A percentile compares a stretch with the other conserved stretches of the same genome.
phyloP scores from a whole-genome alignment of 208 protist species.

The Acanthamoeba castellanii region DNA sequence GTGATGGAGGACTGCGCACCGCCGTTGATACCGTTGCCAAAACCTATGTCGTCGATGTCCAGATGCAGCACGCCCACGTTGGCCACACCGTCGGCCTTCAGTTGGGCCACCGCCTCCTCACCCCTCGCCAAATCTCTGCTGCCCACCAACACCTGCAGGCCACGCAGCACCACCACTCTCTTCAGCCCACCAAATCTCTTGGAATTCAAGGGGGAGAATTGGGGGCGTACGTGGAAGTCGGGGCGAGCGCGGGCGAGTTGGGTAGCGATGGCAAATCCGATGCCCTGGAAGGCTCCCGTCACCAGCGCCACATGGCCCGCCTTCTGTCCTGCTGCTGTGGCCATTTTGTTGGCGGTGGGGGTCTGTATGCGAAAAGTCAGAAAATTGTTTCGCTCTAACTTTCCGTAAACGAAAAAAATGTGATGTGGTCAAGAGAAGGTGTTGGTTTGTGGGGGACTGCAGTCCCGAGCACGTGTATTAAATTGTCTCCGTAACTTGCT shows the following conservation, averaged over 20 bases:
- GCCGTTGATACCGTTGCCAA: too few species aligned
- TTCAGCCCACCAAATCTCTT: too few species aligned
- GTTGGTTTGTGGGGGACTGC: too few species aligned
- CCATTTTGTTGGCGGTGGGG: too few species aligned
- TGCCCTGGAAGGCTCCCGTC: constrained; percentile 55
- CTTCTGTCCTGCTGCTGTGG: not conserved
- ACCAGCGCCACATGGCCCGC: not conserved
- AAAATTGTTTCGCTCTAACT: too few species aligned
- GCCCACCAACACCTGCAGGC: not conserved
- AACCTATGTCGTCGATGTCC: constrained; percentile 48
- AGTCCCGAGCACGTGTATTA: too few species aligned
- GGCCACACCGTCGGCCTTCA: not conserved
- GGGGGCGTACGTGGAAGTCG: not conserved
- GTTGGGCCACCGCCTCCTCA: not conserved
- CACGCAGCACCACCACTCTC: too few species aligned
- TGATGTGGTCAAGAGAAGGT: too few species aligned
- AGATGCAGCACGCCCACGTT: not conserved
- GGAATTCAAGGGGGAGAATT: too few species aligned
- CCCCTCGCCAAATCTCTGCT: not conserved
- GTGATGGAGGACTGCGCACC: not conserved
- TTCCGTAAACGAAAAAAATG: too few species aligned
- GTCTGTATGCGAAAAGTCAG: too few species aligned
- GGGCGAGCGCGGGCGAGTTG: not conserved
- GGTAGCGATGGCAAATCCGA: not conserved
- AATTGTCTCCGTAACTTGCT: too few species aligned